Evolutionary conservation across 2,329 filamentous ascomycete species (phyloP), one percentile per base, ranked within the genome.

Genomic region (Chalaropsis ovoidea): DNA sequence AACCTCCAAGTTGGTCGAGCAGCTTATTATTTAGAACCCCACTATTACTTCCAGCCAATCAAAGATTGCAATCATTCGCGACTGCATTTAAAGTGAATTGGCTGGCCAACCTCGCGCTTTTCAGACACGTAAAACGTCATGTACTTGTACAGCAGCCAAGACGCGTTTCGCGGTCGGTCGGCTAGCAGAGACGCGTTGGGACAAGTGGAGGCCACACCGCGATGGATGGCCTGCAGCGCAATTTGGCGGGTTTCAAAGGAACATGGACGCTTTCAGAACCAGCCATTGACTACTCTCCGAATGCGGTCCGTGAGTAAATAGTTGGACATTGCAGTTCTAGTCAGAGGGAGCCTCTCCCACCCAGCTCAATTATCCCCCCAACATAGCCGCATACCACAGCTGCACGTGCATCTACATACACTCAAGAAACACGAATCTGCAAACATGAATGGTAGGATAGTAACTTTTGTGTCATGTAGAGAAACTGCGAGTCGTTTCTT

Each of bases 21-120:
- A 49, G 19, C 47, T 22, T 22, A n/a, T 8, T 22, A 19, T 22
- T 10, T 22, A 15, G 15, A 11, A 11, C 5, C 10, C 11, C 47
- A 27, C 11, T 27, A 17, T 22, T 27, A 11, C 7, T 52, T 15
- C 15, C 19, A 52, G 47, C 47, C 47, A 52, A 52, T 52, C 47
- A 52, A 52, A 52, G 27, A 52, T 52, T 7, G 19, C 11, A 24
- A 2, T 8, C 3, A 1, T 24, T 52, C 47, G 19, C 22, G 11
- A 52, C n/a, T 52, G 47, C 47, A 15, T 52, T 27, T 52, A 27
- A 24, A 11, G 47, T 52, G 47, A 52, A 52, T 52, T 52, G 24
- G 24, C 22, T 22, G 4, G 47, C 47, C 22, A 27, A 17, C 47
- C 22, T 52, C 47, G 19, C 47, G 47, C 47, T 24, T 27, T 52